Evolutionary conservation across 208 protist genomes (phyloP).

Genomic region (Plasmodiophora brassicae): DNA sequence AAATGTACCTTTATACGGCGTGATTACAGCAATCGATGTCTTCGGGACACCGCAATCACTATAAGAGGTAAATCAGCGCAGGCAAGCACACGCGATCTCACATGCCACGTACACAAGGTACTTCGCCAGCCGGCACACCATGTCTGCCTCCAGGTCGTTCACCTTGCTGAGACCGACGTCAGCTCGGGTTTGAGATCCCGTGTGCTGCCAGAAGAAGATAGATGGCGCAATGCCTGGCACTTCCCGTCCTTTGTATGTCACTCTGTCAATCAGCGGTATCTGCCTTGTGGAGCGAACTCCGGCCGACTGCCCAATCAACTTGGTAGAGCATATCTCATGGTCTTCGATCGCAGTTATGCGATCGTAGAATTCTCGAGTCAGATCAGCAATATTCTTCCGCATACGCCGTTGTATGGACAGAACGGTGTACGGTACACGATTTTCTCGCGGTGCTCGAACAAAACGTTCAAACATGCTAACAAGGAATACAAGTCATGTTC

Average conservation of each 20-base stretch:
- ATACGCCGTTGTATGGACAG: constrained; percentile 28
- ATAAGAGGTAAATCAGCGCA: no score
- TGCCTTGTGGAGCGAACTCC: neutral
- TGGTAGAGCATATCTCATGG: neutral
- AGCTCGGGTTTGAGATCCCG: neutral
- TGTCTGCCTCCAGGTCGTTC: neutral
- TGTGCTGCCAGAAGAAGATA: constrained; percentile 22
- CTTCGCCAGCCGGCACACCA: neutral
- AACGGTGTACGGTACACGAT: constrained; percentile 8
- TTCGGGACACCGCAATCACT: neutral
- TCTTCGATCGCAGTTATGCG: neutral
- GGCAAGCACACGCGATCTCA: neutral
- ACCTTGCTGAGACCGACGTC: neutral
- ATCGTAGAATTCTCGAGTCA: constrained; percentile 19
- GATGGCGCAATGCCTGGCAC: neutral
- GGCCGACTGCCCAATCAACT: neutral
- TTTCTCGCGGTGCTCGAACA: neutral
- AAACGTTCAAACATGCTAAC: constrained; percentile 18
- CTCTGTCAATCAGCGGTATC: neutral
- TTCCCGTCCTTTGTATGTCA: neutral
- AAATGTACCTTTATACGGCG: neutral
- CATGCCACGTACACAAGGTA: neutral
- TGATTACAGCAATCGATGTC: neutral
- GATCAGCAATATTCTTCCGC: neutral
- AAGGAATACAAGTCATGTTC: no score